Evolutionary conservation across 371 early-diverging fungal genomes (phyloP), one percentile per base, ranked within the genome.

Genomic region (Basidiobolus meristosporus): DNA sequence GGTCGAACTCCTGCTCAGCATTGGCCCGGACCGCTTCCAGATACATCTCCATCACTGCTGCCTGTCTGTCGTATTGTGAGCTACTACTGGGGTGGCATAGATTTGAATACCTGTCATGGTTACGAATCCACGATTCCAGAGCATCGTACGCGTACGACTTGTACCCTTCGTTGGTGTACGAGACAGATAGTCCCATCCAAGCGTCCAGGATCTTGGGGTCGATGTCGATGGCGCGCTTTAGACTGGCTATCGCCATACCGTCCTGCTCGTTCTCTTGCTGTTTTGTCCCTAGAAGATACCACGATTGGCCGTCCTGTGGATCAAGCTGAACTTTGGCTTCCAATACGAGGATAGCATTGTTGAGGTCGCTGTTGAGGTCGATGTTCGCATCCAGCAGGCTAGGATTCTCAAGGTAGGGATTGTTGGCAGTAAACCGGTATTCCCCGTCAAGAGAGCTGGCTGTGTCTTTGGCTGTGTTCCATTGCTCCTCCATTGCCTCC

Each of bases 221-320:
- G n/a, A 78, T 45, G 18, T 62, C 54, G 2, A 82, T 71, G 2
- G 90, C 84, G 39, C 77, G 73, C 18, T 75, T 67, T 22, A 97
- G 54, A 0, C 95, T 89, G 0, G 85, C 78, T 45, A 97, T 89
- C 0, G 97, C 93, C 6, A 79, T 70, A 1, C 57, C 62, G 47
- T 97, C 97, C 28, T 85, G 78, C 54, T 97, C 97, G 47, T 92
- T 93, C 51, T 97, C 93, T 39, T 90, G 90, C 48, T 97, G 97
- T 30, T 71, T 63, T 15, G 80, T 56, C 18, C 97, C 97, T 1
- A 97, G 67, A 44, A 68, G 53, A 42, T 75, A 65, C 97, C 97
- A 97, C 33, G 84, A 70, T 0, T 53, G 49, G 0, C 90, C 83
- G 56, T 92, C 77, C 6, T 63, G 51, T 1, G 84, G 77, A 31